These are phyloP conservation scores for Abortiporus biennis DNA, from an alignment of 1,284 basidiomycete genomes.

Conservation along the genomic window DNA sequence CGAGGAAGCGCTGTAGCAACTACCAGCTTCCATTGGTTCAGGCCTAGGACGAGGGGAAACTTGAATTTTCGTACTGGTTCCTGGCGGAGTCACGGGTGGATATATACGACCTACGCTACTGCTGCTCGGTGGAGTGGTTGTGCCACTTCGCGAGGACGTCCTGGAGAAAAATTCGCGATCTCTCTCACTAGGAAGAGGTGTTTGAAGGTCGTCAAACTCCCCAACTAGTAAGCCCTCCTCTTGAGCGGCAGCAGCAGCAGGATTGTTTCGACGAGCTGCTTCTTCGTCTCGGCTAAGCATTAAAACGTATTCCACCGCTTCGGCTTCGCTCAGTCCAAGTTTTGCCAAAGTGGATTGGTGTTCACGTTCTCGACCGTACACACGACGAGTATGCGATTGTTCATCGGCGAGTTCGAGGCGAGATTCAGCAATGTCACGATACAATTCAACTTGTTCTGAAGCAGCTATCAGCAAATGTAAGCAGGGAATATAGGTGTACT, in stretches of 20 bases:
- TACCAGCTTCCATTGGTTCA: slow-evolving; percentile 31
- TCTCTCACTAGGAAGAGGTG: slow-evolving; percentile 16
- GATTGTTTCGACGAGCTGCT: slow-evolving; percentile 21
- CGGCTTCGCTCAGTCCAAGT: slow-evolving; percentile 72
- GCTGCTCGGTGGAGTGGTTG: too few species aligned
- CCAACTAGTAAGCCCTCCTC: slow-evolving; percentile 54
- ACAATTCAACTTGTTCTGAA: slow-evolving; percentile 59
- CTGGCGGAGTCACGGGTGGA: slow-evolving; percentile 5
- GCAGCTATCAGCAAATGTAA: slow-evolving; percentile 5
- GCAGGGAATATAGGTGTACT: slow-evolving; percentile 10
- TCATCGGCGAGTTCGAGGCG: slow-evolving; percentile 47
- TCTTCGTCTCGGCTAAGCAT: slow-evolving; percentile 85
- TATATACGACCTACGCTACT: slow-evolving; percentile 16
- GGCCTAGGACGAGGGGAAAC: slow-evolving; percentile 28
- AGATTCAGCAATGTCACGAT: slow-evolving; percentile 61
- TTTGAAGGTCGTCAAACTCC: slow-evolving; percentile 45
- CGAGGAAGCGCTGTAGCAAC: slow-evolving; percentile 6
- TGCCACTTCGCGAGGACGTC: slow-evolving; percentile 10
- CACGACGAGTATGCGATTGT: slow-evolving; percentile 27
- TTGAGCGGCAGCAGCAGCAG: slow-evolving; percentile 9
- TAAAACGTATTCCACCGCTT: slow-evolving; percentile 77
- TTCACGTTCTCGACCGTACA: slow-evolving; percentile 45
- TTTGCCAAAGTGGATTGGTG: slow-evolving; percentile 49
- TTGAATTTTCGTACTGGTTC: slow-evolving; percentile 25
- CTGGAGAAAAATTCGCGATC: too few species aligned